Conservation (phyloP, 805 yeast species). For the Pichia exigua region DNA sequence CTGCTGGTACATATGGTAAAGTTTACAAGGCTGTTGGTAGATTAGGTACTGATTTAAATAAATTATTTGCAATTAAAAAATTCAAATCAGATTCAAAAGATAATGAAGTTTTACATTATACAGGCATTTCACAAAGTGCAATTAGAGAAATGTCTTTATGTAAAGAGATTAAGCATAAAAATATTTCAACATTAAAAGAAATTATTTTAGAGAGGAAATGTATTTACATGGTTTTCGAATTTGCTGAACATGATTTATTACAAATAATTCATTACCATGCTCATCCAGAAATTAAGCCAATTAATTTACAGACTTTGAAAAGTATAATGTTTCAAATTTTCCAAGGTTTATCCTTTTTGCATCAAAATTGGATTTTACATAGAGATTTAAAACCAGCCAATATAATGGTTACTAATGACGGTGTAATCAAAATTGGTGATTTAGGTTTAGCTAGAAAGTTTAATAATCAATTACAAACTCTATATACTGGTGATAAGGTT, state of each 20-base stretch:
- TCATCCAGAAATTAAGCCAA: slow-evolving; percentile 74
- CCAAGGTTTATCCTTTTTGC: slow-evolving; percentile 85
- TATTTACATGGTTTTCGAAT: slow-evolving; percentile 92
- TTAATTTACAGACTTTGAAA: slow-evolving; percentile 72
- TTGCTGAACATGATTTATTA: slow-evolving; percentile 89
- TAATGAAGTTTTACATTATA: slow-evolving; percentile 72
- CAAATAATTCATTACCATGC: slow-evolving; percentile 93
- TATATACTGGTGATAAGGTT: slow-evolving; percentile 89
- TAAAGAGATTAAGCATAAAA: slow-evolving; percentile 73
- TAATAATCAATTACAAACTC: slow-evolving; percentile 76
- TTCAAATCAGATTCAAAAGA: slow-evolving; percentile 92
- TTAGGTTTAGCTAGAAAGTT: slow-evolving; percentile 85
- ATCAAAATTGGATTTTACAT: slow-evolving; percentile 94
- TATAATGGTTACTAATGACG: slow-evolving; percentile 86
- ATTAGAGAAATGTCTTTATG: slow-evolving; percentile 94
- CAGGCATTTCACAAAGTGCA: slow-evolving; percentile 94
- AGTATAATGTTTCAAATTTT: slow-evolving; percentile 88
- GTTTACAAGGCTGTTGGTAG: slow-evolving; percentile 78
- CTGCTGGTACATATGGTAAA: slow-evolving; percentile 96
- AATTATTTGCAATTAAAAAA: slow-evolving; percentile 81
- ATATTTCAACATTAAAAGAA: slow-evolving; percentile 73
- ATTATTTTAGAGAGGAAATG: slow-evolving; percentile 80
- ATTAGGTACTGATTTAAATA: slow-evolving; percentile 19
- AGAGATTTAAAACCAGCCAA: slow-evolving; percentile 96
- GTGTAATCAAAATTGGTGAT: slow-evolving; percentile 94